Evolutionary conservation across 2,329 filamentous ascomycete species (phyloP).

Genomic region (Calonectria hongkongensis): DNA sequence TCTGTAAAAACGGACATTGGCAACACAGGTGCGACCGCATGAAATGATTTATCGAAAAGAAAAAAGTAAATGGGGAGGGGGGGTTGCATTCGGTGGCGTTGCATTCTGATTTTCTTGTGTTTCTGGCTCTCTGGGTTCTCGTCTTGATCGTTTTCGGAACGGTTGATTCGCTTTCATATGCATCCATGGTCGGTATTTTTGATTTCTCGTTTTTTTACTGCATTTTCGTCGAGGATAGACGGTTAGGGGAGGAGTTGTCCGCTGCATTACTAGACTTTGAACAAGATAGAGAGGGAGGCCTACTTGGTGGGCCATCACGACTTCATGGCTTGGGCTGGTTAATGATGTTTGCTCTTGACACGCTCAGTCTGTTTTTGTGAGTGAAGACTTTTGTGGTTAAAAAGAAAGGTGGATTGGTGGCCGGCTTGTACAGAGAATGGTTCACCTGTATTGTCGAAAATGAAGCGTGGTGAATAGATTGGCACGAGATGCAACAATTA

Average conservation of each 20-base stretch:
- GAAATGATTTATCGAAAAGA: slow-evolving; percentile 55
- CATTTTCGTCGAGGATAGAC: slow-evolving; percentile 62
- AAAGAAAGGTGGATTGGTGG: slow-evolving; percentile 36
- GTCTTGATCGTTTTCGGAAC: slow-evolving; percentile 45
- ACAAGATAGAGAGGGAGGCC: slow-evolving; percentile 62
- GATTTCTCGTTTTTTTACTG: slow-evolving; percentile 57
- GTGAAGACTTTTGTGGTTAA: slow-evolving; percentile 42
- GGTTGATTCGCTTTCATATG: slow-evolving; percentile 52
- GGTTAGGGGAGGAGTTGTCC: slow-evolving; percentile 59
- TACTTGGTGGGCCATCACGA: slow-evolving; percentile 57
- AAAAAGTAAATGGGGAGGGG: slow-evolving; percentile 57
- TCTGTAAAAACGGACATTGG: slow-evolving; percentile 65
- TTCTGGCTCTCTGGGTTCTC: slow-evolving; percentile 51
- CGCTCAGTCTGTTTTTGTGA: slow-evolving; percentile 39
- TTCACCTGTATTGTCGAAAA: slow-evolving; percentile 16
- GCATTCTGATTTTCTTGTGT: slow-evolving; percentile 55
- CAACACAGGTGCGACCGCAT: slow-evolving; percentile 54
- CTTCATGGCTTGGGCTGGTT: slow-evolving; percentile 60
- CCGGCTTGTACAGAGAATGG: slow-evolving; percentile 7
- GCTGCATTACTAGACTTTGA: slow-evolving; percentile 63
- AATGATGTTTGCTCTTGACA: slow-evolving; percentile 56
- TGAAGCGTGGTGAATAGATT: slow-evolving; percentile 23
- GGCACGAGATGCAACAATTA: slow-evolving; percentile 8
- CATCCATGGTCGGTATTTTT: slow-evolving; percentile 57
- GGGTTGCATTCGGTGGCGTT: slow-evolving; percentile 64